Evolutionary conservation across 208 protist genomes (phyloP).

Genomic region (Wallacemonas rigidus): DNA sequence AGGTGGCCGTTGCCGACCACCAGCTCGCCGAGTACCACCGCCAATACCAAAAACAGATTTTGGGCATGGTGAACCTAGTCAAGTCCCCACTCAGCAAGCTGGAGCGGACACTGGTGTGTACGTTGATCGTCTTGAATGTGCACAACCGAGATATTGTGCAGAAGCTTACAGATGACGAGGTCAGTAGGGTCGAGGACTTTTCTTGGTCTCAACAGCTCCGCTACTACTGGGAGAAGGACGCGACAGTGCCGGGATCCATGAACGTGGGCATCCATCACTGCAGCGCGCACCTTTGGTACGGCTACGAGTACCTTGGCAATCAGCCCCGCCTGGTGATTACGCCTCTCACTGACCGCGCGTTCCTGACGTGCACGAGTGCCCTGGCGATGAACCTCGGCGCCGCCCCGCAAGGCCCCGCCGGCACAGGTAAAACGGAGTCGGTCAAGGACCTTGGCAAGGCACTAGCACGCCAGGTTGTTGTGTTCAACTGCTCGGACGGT

Average conservation of each 20-base stretch:
- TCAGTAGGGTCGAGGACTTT: conserved; percentile 83
- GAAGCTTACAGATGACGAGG: conserved; percentile 57
- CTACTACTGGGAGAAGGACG: conserved; percentile 93
- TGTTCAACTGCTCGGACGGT: conserved; percentile 97
- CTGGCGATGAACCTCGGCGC: conserved; percentile 95
- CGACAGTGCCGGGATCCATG: conserved; percentile 39
- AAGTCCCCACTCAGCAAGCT: conserved; percentile 85
- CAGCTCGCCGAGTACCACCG: conserved; percentile 69
- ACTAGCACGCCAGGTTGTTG: conserved; percentile 91
- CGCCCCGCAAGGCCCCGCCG: conserved; percentile 94
- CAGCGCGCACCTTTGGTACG: conserved; percentile 92
- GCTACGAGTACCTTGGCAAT: conserved; percentile 97
- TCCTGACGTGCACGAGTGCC: conserved; percentile 93
- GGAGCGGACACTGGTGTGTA: conserved; percentile 92
- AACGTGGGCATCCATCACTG: conserved; percentile 90
- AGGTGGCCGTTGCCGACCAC: conserved; percentile 68
- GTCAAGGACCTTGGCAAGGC: conserved; percentile 95
- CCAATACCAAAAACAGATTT: conserved; percentile 86
- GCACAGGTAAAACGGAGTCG: conserved; percentile 97
- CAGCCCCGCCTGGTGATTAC: conserved; percentile 96
- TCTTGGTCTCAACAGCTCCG: conserved; percentile 94
- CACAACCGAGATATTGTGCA: conserved; percentile 96
- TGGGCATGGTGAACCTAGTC: conserved; percentile 91
- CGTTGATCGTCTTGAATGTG: conserved; percentile 96
- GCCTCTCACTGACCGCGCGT: conserved; percentile 95